These are phyloP conservation scores for Zygosaccharomyces siamensis DNA, from an alignment of 805 yeast species.

Conservation along the genomic window DNA sequence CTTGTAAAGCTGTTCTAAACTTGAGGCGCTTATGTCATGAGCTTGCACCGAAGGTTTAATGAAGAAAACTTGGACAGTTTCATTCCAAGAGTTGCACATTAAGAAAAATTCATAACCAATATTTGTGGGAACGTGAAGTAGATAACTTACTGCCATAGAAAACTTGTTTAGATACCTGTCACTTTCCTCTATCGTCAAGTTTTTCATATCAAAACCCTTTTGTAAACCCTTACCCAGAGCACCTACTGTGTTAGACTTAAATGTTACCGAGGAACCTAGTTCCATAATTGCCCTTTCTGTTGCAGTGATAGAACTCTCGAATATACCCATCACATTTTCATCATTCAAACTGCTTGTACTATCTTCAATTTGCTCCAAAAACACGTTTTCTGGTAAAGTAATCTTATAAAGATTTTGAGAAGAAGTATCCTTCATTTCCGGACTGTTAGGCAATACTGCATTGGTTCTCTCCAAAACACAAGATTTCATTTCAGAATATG, in stretches of 20 bases:
- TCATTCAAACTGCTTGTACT: conserved; percentile 61
- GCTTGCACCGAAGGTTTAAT: conserved; percentile 67
- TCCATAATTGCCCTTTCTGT: conserved; percentile 73
- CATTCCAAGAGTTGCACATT: conserved; percentile 60
- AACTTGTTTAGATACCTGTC: conserved; percentile 52
- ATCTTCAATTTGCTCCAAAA: conserved; percentile 48
- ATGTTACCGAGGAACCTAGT: conserved; percentile 66
- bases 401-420: conserved; percentile 50
- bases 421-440: conserved; percentile 37
- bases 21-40: conserved; percentile 35
- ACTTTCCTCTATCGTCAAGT: conserved; percentile 44
- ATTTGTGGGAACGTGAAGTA: conserved; percentile 65
- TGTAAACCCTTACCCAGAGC: conserved; percentile 81
- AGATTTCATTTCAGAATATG: conserved; percentile 40
- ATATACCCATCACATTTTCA: conserved; percentile 59
- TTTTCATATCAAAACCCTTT: conserved; percentile 69
- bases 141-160: conserved; percentile 53
- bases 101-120: conserved; percentile 67
- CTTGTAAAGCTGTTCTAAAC: conserved; percentile 47
- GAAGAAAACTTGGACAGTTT: conserved; percentile 47
- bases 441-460: conserved; percentile 69
- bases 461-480: conserved; percentile 55
- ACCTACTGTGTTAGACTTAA: conserved; percentile 71
- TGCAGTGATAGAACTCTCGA: conserved; percentile 66
- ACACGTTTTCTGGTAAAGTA: conserved; percentile 63